Evolutionary conservation across 805 yeast genomes (phyloP).

Genomic region (Starmerella vaccinii): DNA sequence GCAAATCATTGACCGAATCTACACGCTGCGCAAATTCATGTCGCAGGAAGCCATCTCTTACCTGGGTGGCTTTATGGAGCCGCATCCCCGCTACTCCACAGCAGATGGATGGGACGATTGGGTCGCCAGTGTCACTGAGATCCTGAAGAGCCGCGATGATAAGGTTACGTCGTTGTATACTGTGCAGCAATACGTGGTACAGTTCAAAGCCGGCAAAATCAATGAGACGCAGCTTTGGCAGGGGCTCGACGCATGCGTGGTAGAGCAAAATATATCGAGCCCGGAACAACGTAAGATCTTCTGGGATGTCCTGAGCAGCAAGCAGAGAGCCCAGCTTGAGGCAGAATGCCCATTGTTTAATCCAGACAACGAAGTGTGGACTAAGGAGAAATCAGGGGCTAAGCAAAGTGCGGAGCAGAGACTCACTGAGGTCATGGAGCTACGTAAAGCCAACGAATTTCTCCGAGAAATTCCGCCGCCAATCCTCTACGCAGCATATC

Average conservation of each 20-base stretch:
- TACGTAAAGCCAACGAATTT: no score
- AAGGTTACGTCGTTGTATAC: background rate
- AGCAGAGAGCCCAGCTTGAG: no score
- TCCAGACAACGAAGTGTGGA: no score
- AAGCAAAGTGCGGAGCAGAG: no score
- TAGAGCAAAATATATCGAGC: no score
- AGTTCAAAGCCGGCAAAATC: background rate
- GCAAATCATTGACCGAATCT: background rate
- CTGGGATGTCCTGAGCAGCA: no score
- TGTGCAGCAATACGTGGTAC: background rate
- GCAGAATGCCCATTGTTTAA: no score
- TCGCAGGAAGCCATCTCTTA: background rate
- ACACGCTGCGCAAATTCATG: conserved; percentile 4
- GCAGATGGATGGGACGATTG: background rate
- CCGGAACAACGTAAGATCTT: no score
- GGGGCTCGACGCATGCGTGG: background rate
- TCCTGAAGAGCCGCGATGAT: background rate
- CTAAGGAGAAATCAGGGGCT: no score
- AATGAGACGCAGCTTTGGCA: background rate
- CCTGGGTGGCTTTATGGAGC: background rate
- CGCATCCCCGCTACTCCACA: background rate
- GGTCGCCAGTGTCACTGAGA: background rate
- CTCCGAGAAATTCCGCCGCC: no score
- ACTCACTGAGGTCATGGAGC: no score
- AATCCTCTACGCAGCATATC: no score